Percentiles rank a stretch among this genome's conserved stretches.
Conservation (phyloP, 768 basidiomycete species). For the Melanogaster broomeanus region DNA sequence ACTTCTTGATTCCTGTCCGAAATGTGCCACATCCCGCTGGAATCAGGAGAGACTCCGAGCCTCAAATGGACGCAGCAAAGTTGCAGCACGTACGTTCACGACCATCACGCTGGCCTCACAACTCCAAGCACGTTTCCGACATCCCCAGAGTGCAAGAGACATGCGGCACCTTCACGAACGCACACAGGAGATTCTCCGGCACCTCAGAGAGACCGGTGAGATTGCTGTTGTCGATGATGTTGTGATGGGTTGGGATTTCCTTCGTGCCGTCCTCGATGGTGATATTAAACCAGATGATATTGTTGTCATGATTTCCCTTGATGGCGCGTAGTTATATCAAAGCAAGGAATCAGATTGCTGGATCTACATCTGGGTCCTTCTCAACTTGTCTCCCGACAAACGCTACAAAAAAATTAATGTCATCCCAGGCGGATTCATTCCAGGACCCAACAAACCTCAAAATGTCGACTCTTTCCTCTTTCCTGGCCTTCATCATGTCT, state of each 20-base stretch:
- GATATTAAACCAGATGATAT: conserved; percentile 12
- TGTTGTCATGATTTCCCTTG: conserved; percentile 22
- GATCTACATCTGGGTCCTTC: conserved; percentile 31
- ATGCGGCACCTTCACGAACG: background rate
- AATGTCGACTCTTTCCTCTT: conserved; percentile 35
- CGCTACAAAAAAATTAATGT: conserved; percentile 34
- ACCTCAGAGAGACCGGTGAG: background rate
- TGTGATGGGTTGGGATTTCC: conserved; percentile 10
- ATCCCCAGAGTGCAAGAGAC: background rate
- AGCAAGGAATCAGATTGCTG: too few relatives aligned
- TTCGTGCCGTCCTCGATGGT: conserved; percentile 3
- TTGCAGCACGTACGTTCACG: conserved; percentile 3
- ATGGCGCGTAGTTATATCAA: conserved; percentile 31
- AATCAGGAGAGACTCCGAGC: background rate
- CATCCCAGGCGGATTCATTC: conserved; percentile 28
- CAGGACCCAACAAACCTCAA: conserved; percentile 32
- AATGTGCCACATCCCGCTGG: conserved; percentile 30
- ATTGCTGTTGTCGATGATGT: background rate
- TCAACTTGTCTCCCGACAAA: conserved; percentile 18
- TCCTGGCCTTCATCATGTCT: too few relatives aligned
- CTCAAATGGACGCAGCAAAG: background rate
- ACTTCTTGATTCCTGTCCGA: conserved; percentile 17
- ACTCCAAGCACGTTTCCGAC: conserved; percentile 38
- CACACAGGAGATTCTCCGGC: background rate
- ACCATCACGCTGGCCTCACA: conserved; percentile 30